phyloP scores from a whole-genome alignment of 768 basidiomycete genomes.

The Panus rudis region DNA sequence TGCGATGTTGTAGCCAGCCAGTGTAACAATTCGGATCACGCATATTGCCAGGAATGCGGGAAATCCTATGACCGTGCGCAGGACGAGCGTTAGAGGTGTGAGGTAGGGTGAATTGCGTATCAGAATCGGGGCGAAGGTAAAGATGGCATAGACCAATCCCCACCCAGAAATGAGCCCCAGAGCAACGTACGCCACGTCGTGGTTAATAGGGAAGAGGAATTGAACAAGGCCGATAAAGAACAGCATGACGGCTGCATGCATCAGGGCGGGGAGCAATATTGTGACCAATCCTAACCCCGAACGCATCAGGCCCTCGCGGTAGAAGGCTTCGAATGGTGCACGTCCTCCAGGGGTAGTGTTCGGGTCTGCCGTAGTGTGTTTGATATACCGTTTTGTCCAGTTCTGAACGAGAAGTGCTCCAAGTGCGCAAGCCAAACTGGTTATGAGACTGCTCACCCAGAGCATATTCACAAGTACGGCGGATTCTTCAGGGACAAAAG shows the following conservation, averaged over 20 bases:
- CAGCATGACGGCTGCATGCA: neutral
- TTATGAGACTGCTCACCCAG: conserved; percentile 8
- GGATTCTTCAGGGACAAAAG: conserved; percentile 10
- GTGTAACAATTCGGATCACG: no score
- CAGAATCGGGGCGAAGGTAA: neutral
- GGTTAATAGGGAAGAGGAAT: neutral
- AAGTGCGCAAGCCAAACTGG: neutral
- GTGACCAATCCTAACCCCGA: neutral
- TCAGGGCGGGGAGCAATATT: neutral
- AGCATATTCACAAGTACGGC: conserved; percentile 7
- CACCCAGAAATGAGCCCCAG: neutral
- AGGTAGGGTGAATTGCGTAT: neutral
- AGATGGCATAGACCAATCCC: neutral
- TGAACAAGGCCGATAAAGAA: neutral
- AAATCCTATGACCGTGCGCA: neutral
- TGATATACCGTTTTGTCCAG: conserved; percentile 4
- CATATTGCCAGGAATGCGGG: no score
- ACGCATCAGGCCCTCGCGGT: neutral
- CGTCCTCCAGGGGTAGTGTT: neutral
- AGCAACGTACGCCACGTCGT: neutral
- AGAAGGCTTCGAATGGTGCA: no score
- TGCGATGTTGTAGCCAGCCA: no score
- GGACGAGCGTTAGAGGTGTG: neutral
- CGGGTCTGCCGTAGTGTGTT: conserved; percentile 3
- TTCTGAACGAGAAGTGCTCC: neutral